A percentile compares a stretch with the other conserved stretches of the same genome.
These are phyloP conservation scores for Termitomyces sp. DNA, from an alignment of 768 basidiomycete genomes.

Conservation along the genomic window DNA sequence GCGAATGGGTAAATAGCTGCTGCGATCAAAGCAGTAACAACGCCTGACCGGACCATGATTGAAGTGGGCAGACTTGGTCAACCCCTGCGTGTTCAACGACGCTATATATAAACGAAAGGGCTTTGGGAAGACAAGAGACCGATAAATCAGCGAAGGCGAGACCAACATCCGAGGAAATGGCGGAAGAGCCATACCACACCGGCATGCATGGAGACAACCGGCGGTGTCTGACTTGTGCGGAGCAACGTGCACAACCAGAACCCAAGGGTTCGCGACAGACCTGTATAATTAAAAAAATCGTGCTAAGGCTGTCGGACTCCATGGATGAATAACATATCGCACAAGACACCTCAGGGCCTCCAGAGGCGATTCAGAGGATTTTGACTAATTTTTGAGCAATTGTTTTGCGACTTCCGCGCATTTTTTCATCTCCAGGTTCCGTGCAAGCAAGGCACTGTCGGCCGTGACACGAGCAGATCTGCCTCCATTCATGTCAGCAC, in stretches of 20 bases:
- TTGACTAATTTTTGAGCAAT: too few relatives aligned
- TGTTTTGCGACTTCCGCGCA: too few relatives aligned
- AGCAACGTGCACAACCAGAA: background rate
- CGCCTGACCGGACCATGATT: slow-evolving; percentile 26
- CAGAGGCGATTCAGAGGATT: too few relatives aligned
- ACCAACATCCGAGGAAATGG: slow-evolving; percentile 17
- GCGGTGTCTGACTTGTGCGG: background rate
- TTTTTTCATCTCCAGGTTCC: too few relatives aligned
- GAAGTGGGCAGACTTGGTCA: background rate
- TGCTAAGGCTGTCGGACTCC: background rate
- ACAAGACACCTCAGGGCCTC: too few relatives aligned
- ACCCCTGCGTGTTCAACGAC: background rate
- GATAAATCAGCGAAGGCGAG: slow-evolving; percentile 17
- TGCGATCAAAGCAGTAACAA: slow-evolving; percentile 25
- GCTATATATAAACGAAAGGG: slow-evolving; percentile 9
- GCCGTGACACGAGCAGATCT: background rate
- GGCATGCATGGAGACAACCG: background rate
- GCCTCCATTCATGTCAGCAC: background rate
- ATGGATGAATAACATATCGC: background rate
- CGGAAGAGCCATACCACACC: slow-evolving; percentile 6
- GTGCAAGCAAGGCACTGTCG: background rate
- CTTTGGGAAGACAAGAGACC: slow-evolving; percentile 3
- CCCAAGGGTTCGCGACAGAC: background rate
- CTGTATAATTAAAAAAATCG: background rate
- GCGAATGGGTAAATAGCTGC: slow-evolving; percentile 22